Percentiles rank a stretch among this genome's conserved stretches.
These are phyloP conservation scores for Apodospora peruviana DNA, from an alignment of 495 filamentous ascomycete genomes.

Conservation along the genomic window DNA sequence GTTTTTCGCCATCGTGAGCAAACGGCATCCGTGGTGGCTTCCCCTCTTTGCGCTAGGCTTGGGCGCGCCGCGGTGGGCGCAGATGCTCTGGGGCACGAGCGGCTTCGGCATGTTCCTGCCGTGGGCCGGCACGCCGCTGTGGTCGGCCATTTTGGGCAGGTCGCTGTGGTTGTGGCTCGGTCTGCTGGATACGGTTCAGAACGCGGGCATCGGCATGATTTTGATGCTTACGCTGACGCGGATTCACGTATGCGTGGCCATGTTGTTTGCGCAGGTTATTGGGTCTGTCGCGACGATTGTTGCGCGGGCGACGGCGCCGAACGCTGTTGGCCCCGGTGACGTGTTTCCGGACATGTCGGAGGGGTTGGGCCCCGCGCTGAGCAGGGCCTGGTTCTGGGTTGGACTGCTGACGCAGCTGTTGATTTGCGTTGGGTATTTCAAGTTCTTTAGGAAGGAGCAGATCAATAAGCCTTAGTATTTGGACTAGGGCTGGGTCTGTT, in stretches of 20 bases:
- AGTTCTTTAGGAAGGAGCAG: slow-evolving; percentile 64
- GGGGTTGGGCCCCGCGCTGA: slow-evolving; percentile 33
- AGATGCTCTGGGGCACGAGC: slow-evolving; percentile 55
- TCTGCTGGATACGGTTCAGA: slow-evolving; percentile 54
- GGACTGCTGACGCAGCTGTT: slow-evolving; percentile 49
- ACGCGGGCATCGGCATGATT: slow-evolving; percentile 55
- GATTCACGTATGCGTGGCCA: slow-evolving; percentile 48
- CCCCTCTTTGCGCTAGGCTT: slow-evolving; percentile 60
- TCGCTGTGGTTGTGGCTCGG: slow-evolving; percentile 58
- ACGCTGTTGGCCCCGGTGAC: slow-evolving; percentile 48
- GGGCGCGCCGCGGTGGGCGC: slow-evolving; percentile 54
- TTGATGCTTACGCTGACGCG: slow-evolving; percentile 53
- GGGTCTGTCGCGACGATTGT: slow-evolving; percentile 51
- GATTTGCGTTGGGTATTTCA: slow-evolving; percentile 56
- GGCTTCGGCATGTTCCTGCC: slow-evolving; percentile 51
- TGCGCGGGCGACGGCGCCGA: slow-evolving; percentile 48
- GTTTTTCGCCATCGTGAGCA: slow-evolving; percentile 42
- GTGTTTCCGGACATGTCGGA: slow-evolving; percentile 52
- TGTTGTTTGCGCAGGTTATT: slow-evolving; percentile 48
- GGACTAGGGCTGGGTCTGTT: not conserved
- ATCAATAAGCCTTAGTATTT: slow-evolving; percentile 51
- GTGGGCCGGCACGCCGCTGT: slow-evolving; percentile 42
- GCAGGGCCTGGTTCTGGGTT: slow-evolving; percentile 59
- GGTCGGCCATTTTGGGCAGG: slow-evolving; percentile 44
- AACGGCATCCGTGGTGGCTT: slow-evolving; percentile 55